Conservation (phyloP, 2,329 filamentous ascomycete genomes). For the Thielaviopsis euricoi region DNA sequence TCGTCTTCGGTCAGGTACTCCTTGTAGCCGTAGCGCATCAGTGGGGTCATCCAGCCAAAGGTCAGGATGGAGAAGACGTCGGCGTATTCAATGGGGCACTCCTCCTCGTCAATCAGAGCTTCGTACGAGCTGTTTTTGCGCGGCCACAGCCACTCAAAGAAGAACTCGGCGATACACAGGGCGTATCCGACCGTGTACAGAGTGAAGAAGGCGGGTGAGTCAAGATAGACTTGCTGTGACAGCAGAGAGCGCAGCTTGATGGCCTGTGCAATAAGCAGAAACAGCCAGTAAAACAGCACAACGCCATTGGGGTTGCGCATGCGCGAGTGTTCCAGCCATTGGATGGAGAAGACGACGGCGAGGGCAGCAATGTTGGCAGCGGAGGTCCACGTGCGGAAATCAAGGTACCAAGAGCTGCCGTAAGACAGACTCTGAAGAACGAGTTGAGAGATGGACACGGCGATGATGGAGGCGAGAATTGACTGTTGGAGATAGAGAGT, state of each 20-base stretch:
- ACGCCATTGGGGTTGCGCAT: slow-evolving; percentile 75
- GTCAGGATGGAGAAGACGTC: slow-evolving; percentile 86
- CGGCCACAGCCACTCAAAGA: slow-evolving; percentile 74
- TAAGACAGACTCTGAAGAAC: slow-evolving; percentile 59
- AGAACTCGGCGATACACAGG: slow-evolving; percentile 53
- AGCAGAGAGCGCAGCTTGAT: slow-evolving; percentile 79
- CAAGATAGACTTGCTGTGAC: slow-evolving; percentile 54
- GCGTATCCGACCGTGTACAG: slow-evolving; percentile 58
- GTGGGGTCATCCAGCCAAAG: slow-evolving; percentile 95
- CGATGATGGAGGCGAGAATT: slow-evolving; percentile 51
- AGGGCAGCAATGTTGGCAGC: slow-evolving; percentile 56
- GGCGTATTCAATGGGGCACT: slow-evolving; percentile 72
- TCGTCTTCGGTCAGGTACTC: slow-evolving; percentile 87
- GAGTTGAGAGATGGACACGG: slow-evolving; percentile 54
- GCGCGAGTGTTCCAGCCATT: slow-evolving; percentile 75
- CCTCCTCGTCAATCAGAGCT: slow-evolving; percentile 40
- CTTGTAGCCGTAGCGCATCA: slow-evolving; percentile 93
- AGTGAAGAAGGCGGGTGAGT: slow-evolving; percentile 57
- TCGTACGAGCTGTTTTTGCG: slow-evolving; percentile 44
- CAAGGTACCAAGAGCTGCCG: slow-evolving; percentile 53
- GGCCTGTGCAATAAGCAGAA: slow-evolving; percentile 60
- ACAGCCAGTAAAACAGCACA: slow-evolving; percentile 81
- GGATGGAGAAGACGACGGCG: slow-evolving; percentile 56
- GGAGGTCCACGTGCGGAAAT: slow-evolving; percentile 78
- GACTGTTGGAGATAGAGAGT: slow-evolving; percentile 19